Conservation (phyloP, 1,139 yeast genomes). For the Pichia sp. region DNA sequence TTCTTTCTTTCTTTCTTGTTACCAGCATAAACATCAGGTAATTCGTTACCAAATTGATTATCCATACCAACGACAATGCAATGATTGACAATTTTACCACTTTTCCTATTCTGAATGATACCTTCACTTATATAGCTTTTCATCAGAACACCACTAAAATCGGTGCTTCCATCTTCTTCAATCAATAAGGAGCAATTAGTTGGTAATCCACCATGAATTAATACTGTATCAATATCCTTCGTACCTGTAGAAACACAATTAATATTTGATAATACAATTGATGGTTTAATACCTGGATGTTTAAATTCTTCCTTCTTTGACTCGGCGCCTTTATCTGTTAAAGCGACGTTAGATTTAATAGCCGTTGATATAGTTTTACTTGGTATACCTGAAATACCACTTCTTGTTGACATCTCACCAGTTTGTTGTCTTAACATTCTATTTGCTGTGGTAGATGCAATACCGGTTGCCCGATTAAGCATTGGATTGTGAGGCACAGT, state of each 20-base stretch:
- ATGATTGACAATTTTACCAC: slow-evolving; percentile 36
- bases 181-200: slow-evolving; percentile 63
- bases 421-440: neutral
- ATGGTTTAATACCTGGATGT: slow-evolving; percentile 62
- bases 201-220: slow-evolving; percentile 84
- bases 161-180: slow-evolving; percentile 87
- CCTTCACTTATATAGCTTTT: slow-evolving; percentile 80
- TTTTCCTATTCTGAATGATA: slow-evolving; percentile 55
- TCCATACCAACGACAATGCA: slow-evolving; percentile 62
- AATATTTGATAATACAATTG: slow-evolving; percentile 59
- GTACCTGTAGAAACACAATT: slow-evolving; percentile 77
- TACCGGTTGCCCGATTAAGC: slow-evolving; percentile 7
- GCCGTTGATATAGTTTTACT: too few species aligned
- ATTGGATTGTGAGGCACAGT: slow-evolving; percentile 11
- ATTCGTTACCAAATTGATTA: slow-evolving; percentile 57
- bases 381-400: neutral
- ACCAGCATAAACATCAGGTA: slow-evolving; percentile 79
- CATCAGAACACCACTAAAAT: slow-evolving; percentile 68
- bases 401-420: neutral
- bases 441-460: neutral
- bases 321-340: neutral
- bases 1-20: slow-evolving; percentile 61
- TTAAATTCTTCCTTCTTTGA: slow-evolving; percentile 1
- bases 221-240: slow-evolving; percentile 62
- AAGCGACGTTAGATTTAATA: too few species aligned